Base-by-base conservation (phyloP, 2,329 filamentous ascomycete species). In the Trichoderma koningii region DNA sequence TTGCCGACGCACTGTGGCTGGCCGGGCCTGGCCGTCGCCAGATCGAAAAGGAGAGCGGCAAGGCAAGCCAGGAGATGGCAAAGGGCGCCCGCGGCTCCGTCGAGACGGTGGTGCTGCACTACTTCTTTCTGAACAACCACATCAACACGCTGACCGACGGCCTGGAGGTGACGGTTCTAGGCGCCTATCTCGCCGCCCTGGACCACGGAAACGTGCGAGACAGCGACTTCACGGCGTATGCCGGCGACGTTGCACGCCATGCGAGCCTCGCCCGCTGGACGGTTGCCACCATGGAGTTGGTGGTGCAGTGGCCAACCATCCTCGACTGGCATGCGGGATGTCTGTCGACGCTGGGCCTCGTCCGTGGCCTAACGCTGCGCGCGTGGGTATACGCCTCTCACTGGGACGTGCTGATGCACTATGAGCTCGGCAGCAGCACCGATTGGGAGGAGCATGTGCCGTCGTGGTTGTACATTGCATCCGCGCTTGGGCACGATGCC, bases 41-140 rank as follows among this genome's bases (percentile, higher is more conserved):
- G 28, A 64, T 64, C n/a, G 61, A 28, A 7, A 45, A 64, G n/a
- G 44, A 7, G 21, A 50, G 53, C 61, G 61, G 61, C 30, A 26
- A 64, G 12, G 9, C 15, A 12, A 59, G 61, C 34, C n/a, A 47
- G 5, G 61, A 64, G 19, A 23, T 59, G 5, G 23, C 44, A 2
- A 64, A 50, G 30, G 61, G 61, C 30, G 38, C 52, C 21, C 61
- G 61, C 5, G 61, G 61, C 26, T 56, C 61, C 1, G 41, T 50
- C 7, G 61, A 64, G 28, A 64, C 61, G 7, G 41, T 64, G 19
- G 3, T 64, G 42, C 61, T 64, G 19, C 61, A 64, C 12, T 64
- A 64, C 55, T 64, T 50, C 34, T 64, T 64, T 28, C 17, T 64
- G 53, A 64, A 64, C 30, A 64, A 64, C 53, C 61, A 64, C 53